Base-by-base conservation (phyloP, 75 land plant species). In the Cryptomeria japonica region DNA sequence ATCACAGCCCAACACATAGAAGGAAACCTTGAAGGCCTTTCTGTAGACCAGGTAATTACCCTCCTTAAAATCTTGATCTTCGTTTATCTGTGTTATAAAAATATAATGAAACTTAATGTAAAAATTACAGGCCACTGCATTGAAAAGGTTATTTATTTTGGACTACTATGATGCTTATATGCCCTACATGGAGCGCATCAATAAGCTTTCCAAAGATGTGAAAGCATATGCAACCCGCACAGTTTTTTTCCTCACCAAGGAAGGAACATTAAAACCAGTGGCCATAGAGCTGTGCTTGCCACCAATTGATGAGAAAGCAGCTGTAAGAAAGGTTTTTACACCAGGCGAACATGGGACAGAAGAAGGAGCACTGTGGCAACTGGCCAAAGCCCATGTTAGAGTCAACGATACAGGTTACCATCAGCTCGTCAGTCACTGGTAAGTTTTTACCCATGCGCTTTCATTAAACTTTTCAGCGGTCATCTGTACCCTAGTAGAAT, bases 1-100 rank as follows among this genome's bases (percentile, higher is more conserved):
- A 90, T 97, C 86, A 94, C 85, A 44, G 93, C 93, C 61, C 93
- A 91, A 38, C 94, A 94, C 89, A 90, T 97, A 41, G 58, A 87
- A 39, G 88, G 89, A 16, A 85, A 90, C 18, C 92, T 97, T 42
- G 89, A 97, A 80, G 98, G 97, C 39, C 82, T 96, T 85, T 80
- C 97, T 5, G 90, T 94, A 0, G 89, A 94, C 85, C 86, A 96
- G 93, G 96, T 41, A 28, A 32, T 36, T 80, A 18, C n/a, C 12
- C 12, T 22, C 55, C 0, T 34, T 0, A 38, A 79, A 39, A 39
- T 25, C 0, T 79, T 16, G 78, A 11, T n/a, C n/a, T 32, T 72
- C 10, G 2, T n/a, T 31, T 11, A 11, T 28, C 12, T 7, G 2
- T n/a, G 36, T 28, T n/a, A 31, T 72, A 9, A n/a, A 32, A 32